Evolutionary conservation across 1,284 basidiomycete species (phyloP), one percentile per base, ranked within the genome.

Genomic region (Pterulicium gracile): DNA sequence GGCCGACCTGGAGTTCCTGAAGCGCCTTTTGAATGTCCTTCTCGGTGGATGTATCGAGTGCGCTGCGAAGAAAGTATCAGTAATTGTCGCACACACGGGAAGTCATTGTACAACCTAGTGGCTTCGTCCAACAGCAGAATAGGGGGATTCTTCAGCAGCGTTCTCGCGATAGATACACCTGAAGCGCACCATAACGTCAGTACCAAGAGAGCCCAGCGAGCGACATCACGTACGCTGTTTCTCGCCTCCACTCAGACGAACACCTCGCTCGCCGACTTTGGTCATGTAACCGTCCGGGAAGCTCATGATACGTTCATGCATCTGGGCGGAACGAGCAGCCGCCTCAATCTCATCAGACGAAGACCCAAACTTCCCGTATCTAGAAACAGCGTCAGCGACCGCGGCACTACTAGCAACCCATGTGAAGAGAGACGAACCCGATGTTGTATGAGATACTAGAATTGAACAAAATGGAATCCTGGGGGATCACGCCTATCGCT

Each of bases 381-480:
- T 80, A 43, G 15, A n/a, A n/a, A n/a, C n/a, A n/a, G n/a, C n/a
- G n/a, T n/a, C n/a, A n/a, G n/a, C n/a, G n/a, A n/a, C n/a, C n/a
- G n/a, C n/a, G n/a, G n/a, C n/a, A n/a, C n/a, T n/a, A n/a, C n/a
- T n/a, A n/a, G n/a, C n/a, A n/a, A n/a, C n/a, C n/a, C n/a, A n/a
- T n/a, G n/a, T n/a, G 15, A 13, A 5, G 19, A 10, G 4, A 46
- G 1, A 61, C 66, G 34, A 54, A 82, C 72, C 75, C 81, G 52
- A 88, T 85, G 58, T 88, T 88, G 62, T 86, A 86, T 1, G 62
- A 69, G 50, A 90, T 83, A 56, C 74, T 84, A 3, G 82, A 72
- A 61, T 92, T 92, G 71, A 92, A 92, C 4, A 92, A 69, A n/a
- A 87, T 76, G 12, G 79, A 74, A 54, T 89, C 86, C 58, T 90